These are phyloP conservation scores for Arachnomyces sp. DNA, from an alignment of 2,329 filamentous ascomycete species.

Conservation along the genomic window DNA sequence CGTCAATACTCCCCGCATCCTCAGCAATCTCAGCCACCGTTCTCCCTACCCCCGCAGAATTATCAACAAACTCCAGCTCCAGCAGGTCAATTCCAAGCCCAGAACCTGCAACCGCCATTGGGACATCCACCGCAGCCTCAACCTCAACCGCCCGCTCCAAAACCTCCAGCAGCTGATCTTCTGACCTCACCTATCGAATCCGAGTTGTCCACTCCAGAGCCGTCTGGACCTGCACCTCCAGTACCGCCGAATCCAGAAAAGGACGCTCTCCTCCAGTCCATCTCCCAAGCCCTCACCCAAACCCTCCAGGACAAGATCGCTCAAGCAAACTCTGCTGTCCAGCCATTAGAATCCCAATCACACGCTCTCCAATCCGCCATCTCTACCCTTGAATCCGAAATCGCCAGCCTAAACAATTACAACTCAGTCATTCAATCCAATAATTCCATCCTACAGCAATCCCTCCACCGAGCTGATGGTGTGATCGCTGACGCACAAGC, in stretches of 20 bases:
- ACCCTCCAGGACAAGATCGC: constrained; percentile 62
- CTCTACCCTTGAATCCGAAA: constrained; percentile 63
- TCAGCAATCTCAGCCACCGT: constrained; percentile 5
- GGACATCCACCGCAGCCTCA: constrained; percentile 20
- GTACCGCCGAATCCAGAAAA: constrained; percentile 95
- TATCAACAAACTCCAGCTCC: constrained; percentile 19
- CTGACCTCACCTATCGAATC: constrained; percentile 58
- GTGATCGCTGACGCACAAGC: constrained; percentile 66
- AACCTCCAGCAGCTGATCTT: constrained; percentile 45
- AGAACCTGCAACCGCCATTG: constrained; percentile 18
- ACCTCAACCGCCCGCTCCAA: constrained; percentile 19
- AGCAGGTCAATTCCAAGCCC: constrained; percentile 11
- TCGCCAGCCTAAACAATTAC: constrained; percentile 62
- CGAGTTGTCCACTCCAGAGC: constrained; percentile 42
- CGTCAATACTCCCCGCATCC: constrained; percentile 23
- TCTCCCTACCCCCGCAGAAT: constrained; percentile 8
- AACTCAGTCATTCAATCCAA: constrained; percentile 67
- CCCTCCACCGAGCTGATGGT: constrained; percentile 68
- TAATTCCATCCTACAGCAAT: constrained; percentile 67
- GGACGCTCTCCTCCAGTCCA: constrained; percentile 70
- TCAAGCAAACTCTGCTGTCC: constrained; percentile 67
- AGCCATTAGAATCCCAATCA: constrained; percentile 71
- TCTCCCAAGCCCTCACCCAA: constrained; percentile 62
- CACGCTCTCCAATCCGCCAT: constrained; percentile 66
- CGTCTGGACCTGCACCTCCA: constrained; percentile 59